These are phyloP conservation scores for Blastobotrys ciferrii DNA, from an alignment of 1,139 yeast species.

Conservation along the genomic window DNA sequence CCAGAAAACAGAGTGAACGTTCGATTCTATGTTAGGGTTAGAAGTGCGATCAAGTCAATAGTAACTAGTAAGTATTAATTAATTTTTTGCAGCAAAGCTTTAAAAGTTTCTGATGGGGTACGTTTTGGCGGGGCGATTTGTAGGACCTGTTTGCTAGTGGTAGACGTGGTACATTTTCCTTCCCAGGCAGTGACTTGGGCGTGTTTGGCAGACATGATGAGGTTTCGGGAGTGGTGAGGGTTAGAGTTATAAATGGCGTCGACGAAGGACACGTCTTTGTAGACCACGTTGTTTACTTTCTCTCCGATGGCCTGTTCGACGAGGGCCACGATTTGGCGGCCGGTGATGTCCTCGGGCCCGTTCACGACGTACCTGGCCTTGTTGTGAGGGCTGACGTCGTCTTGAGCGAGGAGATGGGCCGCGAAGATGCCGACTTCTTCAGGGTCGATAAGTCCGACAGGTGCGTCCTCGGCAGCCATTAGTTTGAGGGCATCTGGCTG, in stretches of 20 bases:
- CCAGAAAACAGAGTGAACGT: too few relatives aligned
- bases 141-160: background rate
- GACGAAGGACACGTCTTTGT: background rate
- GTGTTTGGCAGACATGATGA: background rate
- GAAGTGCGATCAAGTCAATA: too few relatives aligned
- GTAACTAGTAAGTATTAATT: too few relatives aligned
- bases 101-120: too few relatives aligned
- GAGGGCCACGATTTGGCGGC: background rate
- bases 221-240: background rate
- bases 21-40: too few relatives aligned
- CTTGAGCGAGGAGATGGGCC: background rate
- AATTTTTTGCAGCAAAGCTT: too few relatives aligned
- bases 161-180: background rate
- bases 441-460: background rate
- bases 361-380: slow-evolving; percentile 1
- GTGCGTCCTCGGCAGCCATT: slow-evolving; percentile 1
- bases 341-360: slow-evolving; percentile 2
- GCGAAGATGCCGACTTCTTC: background rate
- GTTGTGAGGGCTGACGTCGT: background rate
- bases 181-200: background rate
- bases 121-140: background rate
- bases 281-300: background rate
- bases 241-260: background rate
- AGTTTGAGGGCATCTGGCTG: background rate
- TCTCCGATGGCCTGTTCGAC: background rate